A percentile compares a stretch with the other conserved stretches of the same genome.
Conservation (phyloP, 2,329 filamentous ascomycete species). For the Ceratocystis huliohia region DNA sequence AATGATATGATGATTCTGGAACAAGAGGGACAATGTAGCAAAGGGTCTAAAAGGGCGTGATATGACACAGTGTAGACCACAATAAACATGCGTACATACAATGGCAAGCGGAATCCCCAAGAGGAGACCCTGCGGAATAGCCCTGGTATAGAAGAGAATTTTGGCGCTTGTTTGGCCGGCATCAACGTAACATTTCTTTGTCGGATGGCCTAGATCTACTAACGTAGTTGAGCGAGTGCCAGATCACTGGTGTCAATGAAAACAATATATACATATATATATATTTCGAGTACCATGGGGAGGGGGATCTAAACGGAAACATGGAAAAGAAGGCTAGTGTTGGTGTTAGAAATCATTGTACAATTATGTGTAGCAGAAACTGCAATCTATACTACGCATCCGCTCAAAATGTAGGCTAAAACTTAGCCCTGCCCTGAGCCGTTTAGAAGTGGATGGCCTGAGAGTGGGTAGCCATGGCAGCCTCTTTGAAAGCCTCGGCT, state of each 20-base stretch:
- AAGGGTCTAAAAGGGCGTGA: no score
- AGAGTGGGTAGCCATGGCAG: constrained; percentile 90
- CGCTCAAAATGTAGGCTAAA: neutral
- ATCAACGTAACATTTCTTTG: no score
- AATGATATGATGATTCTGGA: no score
- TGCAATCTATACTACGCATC: constrained; percentile 14
- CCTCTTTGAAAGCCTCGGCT: constrained; percentile 98
- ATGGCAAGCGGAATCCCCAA: no score
- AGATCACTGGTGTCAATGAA: neutral
- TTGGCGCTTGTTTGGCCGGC: no score
- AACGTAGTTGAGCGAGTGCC: no score
- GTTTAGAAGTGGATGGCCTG: constrained; percentile 89
- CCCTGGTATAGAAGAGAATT: no score
- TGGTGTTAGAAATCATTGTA: constrained; percentile 19
- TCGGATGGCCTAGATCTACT: no score
- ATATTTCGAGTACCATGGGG: neutral
- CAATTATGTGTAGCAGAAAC: constrained; percentile 19
- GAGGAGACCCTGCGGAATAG: no score
- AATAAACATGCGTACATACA: no score
- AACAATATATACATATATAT: neutral
- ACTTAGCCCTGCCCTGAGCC: neutral
- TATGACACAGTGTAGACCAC: no score
- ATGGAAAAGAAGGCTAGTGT: neutral
- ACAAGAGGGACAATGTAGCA: no score
- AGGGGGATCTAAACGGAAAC: neutral